Conservation (phyloP, 495 filamentous ascomycete genomes). For the Amphirosellinia nigrospora region DNA sequence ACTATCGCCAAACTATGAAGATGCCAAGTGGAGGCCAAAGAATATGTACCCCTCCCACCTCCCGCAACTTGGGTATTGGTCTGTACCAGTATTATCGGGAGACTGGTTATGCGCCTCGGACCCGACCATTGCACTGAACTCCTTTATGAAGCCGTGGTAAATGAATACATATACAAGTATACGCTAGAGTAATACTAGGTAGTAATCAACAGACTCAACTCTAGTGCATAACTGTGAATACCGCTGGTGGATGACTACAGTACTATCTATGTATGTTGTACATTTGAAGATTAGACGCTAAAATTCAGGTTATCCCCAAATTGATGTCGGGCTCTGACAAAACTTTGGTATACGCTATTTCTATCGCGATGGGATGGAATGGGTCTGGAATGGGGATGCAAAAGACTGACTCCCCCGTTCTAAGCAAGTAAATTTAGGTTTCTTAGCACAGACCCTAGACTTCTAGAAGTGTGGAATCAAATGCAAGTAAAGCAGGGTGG, state of each 20-base stretch:
- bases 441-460: background rate
- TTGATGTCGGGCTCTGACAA: background rate
- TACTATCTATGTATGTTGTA: background rate
- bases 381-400: too few relatives aligned
- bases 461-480: conserved; percentile 10
- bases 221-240: background rate
- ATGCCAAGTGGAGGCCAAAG: background rate
- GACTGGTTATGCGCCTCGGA: background rate
- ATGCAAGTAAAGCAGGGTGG: background rate
- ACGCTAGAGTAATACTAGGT: background rate
- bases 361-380: background rate
- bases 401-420: background rate
- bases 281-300: background rate
- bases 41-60: conserved; percentile 6
- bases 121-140: background rate
- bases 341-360: background rate
- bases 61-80: background rate
- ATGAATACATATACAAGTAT: background rate
- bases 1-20: background rate
- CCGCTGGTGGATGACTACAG: background rate
- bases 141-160: background rate
- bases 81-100: background rate
- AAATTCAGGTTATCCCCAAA: background rate
- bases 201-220: conserved; percentile 12
- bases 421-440: conserved; percentile 1